Evolutionary conservation across 169 alveolate genomes (phyloP).

Genomic region (Theileria equi): DNA sequence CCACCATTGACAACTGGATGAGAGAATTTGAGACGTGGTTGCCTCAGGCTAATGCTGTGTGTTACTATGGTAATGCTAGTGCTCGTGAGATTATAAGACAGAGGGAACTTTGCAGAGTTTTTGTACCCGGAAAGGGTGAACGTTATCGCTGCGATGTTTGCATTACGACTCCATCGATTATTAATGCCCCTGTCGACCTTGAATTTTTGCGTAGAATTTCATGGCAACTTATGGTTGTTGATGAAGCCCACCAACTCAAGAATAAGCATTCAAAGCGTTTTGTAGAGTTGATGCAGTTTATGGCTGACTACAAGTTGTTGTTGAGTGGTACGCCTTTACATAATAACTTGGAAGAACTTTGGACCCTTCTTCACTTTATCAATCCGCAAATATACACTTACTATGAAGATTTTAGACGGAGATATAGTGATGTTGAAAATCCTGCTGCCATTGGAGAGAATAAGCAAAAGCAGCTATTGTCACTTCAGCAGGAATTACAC

Average conservation of each 20-base stretch:
- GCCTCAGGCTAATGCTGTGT: conserved; percentile 89
- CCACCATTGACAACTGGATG: conserved; percentile 95
- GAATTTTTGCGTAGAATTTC: conserved; percentile 81
- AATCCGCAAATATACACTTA: conserved; percentile 87
- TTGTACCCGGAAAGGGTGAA: conserved; percentile 75
- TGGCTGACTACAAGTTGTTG: conserved; percentile 84
- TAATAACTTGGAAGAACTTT: conserved; percentile 91
- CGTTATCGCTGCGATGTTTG: conserved; percentile 82
- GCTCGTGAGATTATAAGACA: conserved; percentile 84
- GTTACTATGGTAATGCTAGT: conserved; percentile 89
- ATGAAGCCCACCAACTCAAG: conserved; percentile 91
- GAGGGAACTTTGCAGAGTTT: conserved; percentile 75
- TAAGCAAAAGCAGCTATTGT: conserved; percentile 81
- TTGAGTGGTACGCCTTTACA: conserved; percentile 95
- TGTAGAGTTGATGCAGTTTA: conserved; percentile 82
- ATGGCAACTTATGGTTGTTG: conserved; percentile 90
- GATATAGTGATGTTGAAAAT: conserved; percentile 83
- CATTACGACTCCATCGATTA: conserved; percentile 85
- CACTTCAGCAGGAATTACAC: conserved; percentile 83
- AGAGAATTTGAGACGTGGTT: conserved; percentile 91
- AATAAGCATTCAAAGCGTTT: conserved; percentile 85
- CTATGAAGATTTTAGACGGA: conserved; percentile 79
- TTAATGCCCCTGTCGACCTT: conserved; percentile 83
- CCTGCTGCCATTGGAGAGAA: conserved; percentile 84
- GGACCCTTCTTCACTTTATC: conserved; percentile 93